Conservation (phyloP, 345 rosid species). For the Rubroshorea leprosula region DNA sequence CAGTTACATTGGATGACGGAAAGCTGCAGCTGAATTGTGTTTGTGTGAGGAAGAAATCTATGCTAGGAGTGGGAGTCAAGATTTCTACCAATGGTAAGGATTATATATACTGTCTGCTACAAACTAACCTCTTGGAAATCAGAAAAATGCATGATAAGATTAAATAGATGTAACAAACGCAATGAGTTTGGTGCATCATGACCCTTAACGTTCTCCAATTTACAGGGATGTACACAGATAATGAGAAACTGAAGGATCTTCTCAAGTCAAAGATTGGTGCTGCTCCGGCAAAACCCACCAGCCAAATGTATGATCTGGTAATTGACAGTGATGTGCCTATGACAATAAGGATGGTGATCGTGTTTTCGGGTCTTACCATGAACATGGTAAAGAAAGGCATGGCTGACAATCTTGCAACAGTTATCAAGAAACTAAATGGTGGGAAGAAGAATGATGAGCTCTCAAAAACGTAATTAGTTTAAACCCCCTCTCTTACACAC, state of each 20-base stretch:
- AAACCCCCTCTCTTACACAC: no score
- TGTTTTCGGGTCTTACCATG: constrained; percentile 38
- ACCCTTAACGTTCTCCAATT: constrained; percentile 1
- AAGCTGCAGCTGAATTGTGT: constrained; percentile 29
- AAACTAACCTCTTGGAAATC: no score
- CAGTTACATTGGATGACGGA: constrained; percentile 44
- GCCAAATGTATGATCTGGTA: constrained; percentile 35
- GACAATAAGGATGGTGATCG: constrained; percentile 36
- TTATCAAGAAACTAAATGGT: constrained; percentile 35
- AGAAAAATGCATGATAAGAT: no score
- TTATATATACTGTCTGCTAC: background rate
- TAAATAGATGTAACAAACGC: background rate
- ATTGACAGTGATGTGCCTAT: constrained; percentile 39
- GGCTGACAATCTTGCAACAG: constrained; percentile 39
- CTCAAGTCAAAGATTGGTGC: constrained; percentile 29
- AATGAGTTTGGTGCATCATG: background rate
- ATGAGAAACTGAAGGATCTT: constrained; percentile 35
- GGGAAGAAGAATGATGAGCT: constrained; percentile 38
- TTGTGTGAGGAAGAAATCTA: constrained; percentile 41
- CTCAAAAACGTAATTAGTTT: constrained; percentile 26
- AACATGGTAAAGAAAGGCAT: constrained; percentile 36
- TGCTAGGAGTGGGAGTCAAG: constrained; percentile 43
- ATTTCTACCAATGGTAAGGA: constrained; percentile 34
- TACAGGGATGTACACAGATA: constrained; percentile 39
- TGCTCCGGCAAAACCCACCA: constrained; percentile 32